These are phyloP conservation scores for Parascedosporium putredinis DNA, from an alignment of 2,329 filamentous ascomycete genomes.

Conservation along the genomic window DNA sequence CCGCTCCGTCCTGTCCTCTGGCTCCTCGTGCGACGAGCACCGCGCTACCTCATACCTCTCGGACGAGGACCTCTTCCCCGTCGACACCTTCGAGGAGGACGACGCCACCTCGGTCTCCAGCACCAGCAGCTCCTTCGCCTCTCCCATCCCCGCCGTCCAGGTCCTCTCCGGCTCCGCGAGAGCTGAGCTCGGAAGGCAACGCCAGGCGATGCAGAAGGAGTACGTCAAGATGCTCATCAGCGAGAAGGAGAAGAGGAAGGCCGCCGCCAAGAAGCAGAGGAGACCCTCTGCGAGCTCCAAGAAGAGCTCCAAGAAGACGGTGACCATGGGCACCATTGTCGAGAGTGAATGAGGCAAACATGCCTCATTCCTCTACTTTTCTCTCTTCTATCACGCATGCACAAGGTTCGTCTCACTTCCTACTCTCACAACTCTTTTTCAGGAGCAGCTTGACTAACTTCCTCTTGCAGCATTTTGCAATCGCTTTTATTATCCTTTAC, in stretches of 20 bases:
- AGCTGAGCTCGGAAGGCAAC: slow-evolving; percentile 39
- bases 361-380: neutral
- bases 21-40: slow-evolving; percentile 18
- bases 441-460: neutral
- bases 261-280: slow-evolving; percentile 6
- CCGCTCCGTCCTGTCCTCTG: slow-evolving; percentile 40
- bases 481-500: too few relatives aligned
- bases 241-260: slow-evolving; percentile 37
- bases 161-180: slow-evolving; percentile 35
- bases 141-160: slow-evolving; percentile 23
- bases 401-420: slow-evolving; percentile 4
- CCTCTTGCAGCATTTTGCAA: too few relatives aligned
- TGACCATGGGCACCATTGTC: slow-evolving; percentile 4
- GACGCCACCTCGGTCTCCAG: slow-evolving; percentile 35
- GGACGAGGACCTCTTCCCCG: slow-evolving; percentile 52
- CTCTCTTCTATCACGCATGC: neutral
- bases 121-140: slow-evolving; percentile 26
- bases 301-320: slow-evolving; percentile 7
- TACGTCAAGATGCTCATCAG: slow-evolving; percentile 35
- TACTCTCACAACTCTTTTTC: neutral
- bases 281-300: neutral
- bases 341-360: slow-evolving; percentile 4
- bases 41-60: slow-evolving; percentile 47
- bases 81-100: slow-evolving; percentile 36
- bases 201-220: slow-evolving; percentile 40